phyloP scores from a whole-genome alignment of 371 early-diverging fungal species.

The Circinella umbellata region DNA sequence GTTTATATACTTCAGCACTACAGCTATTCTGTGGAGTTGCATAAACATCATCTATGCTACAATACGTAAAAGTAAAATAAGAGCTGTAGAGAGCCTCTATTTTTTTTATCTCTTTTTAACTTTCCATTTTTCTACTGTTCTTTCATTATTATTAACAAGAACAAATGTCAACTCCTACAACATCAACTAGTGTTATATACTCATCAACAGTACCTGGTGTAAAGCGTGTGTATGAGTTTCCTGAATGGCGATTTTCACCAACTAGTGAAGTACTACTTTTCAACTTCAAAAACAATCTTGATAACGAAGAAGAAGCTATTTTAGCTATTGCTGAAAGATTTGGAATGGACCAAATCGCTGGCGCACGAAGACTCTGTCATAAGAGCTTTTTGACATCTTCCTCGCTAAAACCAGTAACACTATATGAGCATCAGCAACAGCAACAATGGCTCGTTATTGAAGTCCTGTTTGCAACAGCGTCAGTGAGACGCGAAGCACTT shows the following conservation, averaged over 20 bases:
- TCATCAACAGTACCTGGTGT: neutral
- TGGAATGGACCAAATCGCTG: neutral
- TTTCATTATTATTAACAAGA: no score
- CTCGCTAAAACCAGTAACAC: no score
- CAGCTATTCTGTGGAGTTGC: no score
- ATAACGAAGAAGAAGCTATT: neutral
- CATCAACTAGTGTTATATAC: no score
- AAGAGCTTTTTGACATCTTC: neutral
- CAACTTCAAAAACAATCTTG: neutral
- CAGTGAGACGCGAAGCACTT: neutral
- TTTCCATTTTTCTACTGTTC: no score
- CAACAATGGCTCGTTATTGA: neutral
- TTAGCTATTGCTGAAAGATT: neutral
- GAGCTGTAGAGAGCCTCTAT: no score
- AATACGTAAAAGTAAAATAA: no score
- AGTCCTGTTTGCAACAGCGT: neutral
- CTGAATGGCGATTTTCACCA: neutral
- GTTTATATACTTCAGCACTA: no score
- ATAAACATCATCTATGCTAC: no score
- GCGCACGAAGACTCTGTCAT: neutral
- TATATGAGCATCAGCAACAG: no score
- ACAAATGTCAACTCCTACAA: no score
- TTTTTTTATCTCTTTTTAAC: no score
- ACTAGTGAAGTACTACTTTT: neutral
- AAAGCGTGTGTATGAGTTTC: neutral